phyloP scores from a whole-genome alignment of 305 asterid genomes.

The Solanum chacoense region DNA sequence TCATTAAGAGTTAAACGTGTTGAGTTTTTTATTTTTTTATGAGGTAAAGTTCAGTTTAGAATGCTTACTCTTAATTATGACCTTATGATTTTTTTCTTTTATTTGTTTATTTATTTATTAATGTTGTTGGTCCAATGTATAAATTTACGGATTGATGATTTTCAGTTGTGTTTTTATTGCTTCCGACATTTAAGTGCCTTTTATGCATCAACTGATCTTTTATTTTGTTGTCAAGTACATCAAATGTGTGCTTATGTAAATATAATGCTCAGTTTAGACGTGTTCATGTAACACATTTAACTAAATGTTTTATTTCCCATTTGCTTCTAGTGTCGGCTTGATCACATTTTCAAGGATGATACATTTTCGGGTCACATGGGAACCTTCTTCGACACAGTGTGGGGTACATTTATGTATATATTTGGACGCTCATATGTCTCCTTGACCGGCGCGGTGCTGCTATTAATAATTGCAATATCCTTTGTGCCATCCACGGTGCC shows the following conservation, averaged over 20 bases:
- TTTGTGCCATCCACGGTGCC: conserved; percentile 93
- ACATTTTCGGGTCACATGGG: conserved; percentile 81
- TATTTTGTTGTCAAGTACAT: not conserved
- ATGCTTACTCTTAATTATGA: not conserved
- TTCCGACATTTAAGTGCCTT: not conserved
- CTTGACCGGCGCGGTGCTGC: conserved; percentile 51
- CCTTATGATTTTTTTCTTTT: not conserved
- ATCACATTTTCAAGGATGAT: conserved; percentile 79
- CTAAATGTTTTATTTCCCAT: not conserved
- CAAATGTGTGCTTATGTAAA: not conserved
- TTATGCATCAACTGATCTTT: not conserved
- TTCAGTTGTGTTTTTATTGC: not conserved
- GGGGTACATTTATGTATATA: conserved; percentile 74
- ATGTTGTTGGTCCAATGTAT: not conserved
- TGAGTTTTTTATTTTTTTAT: not conserved
- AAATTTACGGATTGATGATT: not conserved
- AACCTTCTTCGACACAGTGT: conserved; percentile 77
- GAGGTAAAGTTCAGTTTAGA: not conserved
- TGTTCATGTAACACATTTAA: not conserved
- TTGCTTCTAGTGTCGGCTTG: conserved; percentile 77
- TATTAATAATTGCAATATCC: conserved; percentile 54
- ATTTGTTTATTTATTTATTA: not conserved
- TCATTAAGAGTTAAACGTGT: not conserved
- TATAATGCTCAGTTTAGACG: not conserved
- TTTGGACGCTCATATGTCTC: conserved; percentile 71